Percentiles rank a stretch among this genome's conserved stretches.
These are phyloP conservation scores for Diaporthe ampelina DNA, from an alignment of 2,329 filamentous ascomycete genomes.

Conservation along the genomic window DNA sequence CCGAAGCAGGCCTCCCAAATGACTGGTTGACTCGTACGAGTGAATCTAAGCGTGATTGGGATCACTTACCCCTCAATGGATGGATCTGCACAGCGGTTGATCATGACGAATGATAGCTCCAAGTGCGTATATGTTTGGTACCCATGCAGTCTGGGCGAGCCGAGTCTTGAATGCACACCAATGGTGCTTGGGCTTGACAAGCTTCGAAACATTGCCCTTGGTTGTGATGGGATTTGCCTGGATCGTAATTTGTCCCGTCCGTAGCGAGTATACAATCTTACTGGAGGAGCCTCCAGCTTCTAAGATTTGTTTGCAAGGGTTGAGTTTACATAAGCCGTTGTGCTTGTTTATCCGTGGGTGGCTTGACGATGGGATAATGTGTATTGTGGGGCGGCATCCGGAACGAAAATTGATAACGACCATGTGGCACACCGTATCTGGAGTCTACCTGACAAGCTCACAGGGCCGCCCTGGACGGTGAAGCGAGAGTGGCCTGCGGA, in stretches of 20 bases:
- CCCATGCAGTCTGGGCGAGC: neutral
- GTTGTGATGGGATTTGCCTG: neutral
- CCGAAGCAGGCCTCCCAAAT: constrained; percentile 9
- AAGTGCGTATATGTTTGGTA: neutral
- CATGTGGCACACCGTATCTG: constrained; percentile 29
- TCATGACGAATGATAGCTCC: constrained; percentile 18
- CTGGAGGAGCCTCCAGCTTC: neutral
- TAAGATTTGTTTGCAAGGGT: constrained; percentile 1
- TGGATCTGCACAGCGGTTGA: constrained; percentile 1
- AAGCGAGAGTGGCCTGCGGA: constrained; percentile 31
- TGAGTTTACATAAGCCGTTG: neutral
- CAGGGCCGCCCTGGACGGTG: constrained; percentile 14
- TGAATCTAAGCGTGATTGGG: constrained; percentile 15
- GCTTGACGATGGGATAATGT: neutral
- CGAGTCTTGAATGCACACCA: neutral
- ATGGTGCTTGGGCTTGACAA: neutral
- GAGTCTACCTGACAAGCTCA: neutral
- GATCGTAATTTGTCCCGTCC: too few relatives aligned
- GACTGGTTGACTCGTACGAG: constrained; percentile 24
- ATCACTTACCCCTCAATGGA: constrained; percentile 10
- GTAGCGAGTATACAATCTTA: neutral
- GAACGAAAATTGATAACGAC: constrained; percentile 3
- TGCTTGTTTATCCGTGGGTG: constrained; percentile 9
- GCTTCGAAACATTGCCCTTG: too few relatives aligned
- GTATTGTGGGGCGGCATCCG: neutral